Evolutionary conservation across 2,329 filamentous ascomycete species (phyloP).

Genomic region (Xylaria digitata): DNA sequence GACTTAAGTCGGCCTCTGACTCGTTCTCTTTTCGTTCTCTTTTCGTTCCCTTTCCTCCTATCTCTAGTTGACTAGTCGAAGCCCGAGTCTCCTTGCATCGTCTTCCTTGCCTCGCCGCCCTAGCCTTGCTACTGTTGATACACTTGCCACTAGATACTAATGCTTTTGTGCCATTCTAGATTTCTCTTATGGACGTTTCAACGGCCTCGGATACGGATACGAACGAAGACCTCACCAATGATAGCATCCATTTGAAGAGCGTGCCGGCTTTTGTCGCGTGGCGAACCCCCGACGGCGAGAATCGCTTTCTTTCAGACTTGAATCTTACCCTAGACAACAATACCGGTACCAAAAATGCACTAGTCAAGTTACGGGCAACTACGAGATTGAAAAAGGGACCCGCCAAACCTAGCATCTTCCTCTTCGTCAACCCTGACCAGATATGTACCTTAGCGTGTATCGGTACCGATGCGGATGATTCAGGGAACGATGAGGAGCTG

Average conservation of each 20-base stretch:
- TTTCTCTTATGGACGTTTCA: constrained; percentile 24
- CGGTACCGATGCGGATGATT: not conserved
- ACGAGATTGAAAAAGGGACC: constrained; percentile 28
- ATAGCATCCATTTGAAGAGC: constrained; percentile 17
- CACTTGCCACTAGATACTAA: constrained; percentile 1
- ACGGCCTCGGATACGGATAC: constrained; percentile 25
- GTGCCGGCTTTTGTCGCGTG: constrained; percentile 24
- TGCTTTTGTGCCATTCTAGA: not conserved
- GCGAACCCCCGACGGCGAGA: constrained; percentile 4
- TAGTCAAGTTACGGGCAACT: constrained; percentile 15
- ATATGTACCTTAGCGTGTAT: constrained; percentile 17
- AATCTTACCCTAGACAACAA: constrained; percentile 11
- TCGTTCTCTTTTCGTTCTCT: not conserved
- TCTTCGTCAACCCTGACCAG: constrained; percentile 29
- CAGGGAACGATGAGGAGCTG: constrained; percentile 8
- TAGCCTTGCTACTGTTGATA: not conserved
- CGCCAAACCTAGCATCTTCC: constrained; percentile 19
- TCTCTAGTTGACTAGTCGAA: not conserved
- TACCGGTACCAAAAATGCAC: not conserved
- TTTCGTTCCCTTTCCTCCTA: not conserved
- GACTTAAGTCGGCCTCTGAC: not conserved
- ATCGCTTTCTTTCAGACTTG: constrained; percentile 7
- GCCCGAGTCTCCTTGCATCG: not conserved
- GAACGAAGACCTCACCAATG: constrained; percentile 2
- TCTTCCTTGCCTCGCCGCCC: not conserved